A percentile compares a stretch with the other conserved stretches of the same genome.
These are phyloP conservation scores for Friedmanniomyces endolithicus DNA, from an alignment of 495 filamentous ascomycete genomes.

Conservation along the genomic window DNA sequence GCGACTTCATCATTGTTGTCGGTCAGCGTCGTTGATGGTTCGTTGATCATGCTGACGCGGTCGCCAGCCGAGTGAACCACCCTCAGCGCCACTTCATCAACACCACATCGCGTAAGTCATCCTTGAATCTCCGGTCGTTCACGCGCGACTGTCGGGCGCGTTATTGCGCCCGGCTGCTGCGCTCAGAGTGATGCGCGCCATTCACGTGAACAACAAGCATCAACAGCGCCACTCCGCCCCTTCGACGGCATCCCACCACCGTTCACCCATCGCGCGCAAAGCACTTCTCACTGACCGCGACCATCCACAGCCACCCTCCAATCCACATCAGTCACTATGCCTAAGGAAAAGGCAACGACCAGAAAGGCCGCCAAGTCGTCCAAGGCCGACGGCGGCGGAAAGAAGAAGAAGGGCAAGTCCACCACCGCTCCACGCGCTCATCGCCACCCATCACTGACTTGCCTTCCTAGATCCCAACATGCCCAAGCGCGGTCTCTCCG, in stretches of 20 bases:
- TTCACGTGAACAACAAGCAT: background rate
- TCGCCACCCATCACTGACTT: constrained; percentile 7
- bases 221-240: background rate
- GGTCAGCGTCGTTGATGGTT: background rate
- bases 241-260: background rate
- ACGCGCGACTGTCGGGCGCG: background rate
- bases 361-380: constrained; percentile 42
- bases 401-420: constrained; percentile 75
- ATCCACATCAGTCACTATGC: constrained; percentile 44
- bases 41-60: constrained; percentile 22
- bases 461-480: constrained; percentile 73
- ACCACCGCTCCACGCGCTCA: too few relatives aligned
- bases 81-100: constrained; percentile 16
- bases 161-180: constrained; percentile 10
- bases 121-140: background rate
- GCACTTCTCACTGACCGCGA: background rate
- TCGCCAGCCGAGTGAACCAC: constrained; percentile 22
- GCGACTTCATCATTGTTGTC: too few relatives aligned
- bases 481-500: constrained; percentile 96
- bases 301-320: constrained; percentile 12
- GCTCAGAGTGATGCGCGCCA: background rate
- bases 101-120: constrained; percentile 16
- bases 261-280: background rate
- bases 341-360: constrained; percentile 55
- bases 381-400: constrained; percentile 35